A percentile compares a stretch with the other conserved stretches of the same genome.
Conservation (phyloP, 2,329 filamentous ascomycete genomes). For the Fusarium buharicum region DNA sequence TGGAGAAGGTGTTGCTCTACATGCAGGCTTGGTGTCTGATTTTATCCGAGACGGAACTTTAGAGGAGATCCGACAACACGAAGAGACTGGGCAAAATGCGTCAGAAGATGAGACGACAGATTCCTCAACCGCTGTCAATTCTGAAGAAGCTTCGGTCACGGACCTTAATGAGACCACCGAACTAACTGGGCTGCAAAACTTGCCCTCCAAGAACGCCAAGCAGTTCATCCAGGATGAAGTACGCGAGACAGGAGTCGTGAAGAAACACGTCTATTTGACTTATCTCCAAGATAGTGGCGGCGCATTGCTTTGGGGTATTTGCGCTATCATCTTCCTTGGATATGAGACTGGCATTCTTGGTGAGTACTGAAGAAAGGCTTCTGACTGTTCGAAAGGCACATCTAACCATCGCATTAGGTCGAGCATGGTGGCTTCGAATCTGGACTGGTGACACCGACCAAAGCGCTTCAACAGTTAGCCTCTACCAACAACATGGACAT, state of each 20-base stretch:
- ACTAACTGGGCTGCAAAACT: conserved; percentile 58
- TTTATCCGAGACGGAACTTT: conserved; percentile 67
- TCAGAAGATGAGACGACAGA: conserved; percentile 60
- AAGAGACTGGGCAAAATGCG: conserved; percentile 58
- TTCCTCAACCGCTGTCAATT: conserved; percentile 63
- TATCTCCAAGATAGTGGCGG: conserved; percentile 77
- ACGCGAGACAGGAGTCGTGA: conserved; percentile 76
- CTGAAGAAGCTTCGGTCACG: conserved; percentile 58
- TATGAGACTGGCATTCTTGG: conserved; percentile 67
- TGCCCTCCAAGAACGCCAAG: conserved; percentile 64
- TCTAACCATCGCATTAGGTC: conserved; percentile 49
- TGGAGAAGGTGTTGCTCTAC: conserved; percentile 71
- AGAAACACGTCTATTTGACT: conserved; percentile 70
- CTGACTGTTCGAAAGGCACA: not conserved
- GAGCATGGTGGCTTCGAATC: conserved; percentile 72
- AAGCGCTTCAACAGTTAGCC: conserved; percentile 36
- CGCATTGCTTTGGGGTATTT: conserved; percentile 66
- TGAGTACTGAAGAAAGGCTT: conserved; percentile 38
- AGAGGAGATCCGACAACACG: conserved; percentile 66
- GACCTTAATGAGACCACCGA: conserved; percentile 55
- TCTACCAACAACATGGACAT: conserved; percentile 51
- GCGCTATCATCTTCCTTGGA: conserved; percentile 63
- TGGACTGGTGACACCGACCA: conserved; percentile 62
- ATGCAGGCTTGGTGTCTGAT: conserved; percentile 74
- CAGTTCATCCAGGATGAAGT: conserved; percentile 82